Evolutionary conservation across 306 rosid genomes (phyloP).

Genomic region (Vicia villosa): DNA sequence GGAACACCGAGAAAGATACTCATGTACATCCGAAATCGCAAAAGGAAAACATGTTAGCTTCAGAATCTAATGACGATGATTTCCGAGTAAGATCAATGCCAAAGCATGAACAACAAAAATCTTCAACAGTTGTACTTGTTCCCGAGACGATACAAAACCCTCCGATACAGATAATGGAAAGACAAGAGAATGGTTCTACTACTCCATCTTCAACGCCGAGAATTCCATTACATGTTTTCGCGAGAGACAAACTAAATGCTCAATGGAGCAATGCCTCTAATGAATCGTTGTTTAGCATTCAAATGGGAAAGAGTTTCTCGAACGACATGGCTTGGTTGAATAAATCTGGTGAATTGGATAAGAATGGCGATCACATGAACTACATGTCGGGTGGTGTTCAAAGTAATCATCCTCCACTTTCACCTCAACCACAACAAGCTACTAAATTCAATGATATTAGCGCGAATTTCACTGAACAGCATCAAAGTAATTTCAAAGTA

Average conservation of each 20-base stretch:
- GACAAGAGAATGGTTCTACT: conserved; percentile 37
- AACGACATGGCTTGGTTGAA: conserved; percentile 42
- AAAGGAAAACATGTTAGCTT: neutral
- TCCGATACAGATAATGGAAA: conserved; percentile 68
- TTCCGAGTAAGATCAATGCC: conserved; percentile 42
- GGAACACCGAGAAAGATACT: neutral
- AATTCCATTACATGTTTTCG: conserved; percentile 66
- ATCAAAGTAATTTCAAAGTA: conserved; percentile 28
- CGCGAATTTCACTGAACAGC: conserved; percentile 15
- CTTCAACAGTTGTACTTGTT: neutral
- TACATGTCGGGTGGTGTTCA: neutral
- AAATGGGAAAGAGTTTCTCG: conserved; percentile 82
- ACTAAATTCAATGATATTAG: conserved; percentile 34
- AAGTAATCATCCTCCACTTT: conserved; percentile 10
- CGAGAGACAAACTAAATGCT: conserved; percentile 46
- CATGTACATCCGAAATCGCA: neutral
- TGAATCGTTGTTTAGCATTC: conserved; percentile 86
- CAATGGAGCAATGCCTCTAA: conserved; percentile 82
- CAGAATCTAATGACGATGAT: conserved; percentile 38
- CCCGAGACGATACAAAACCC: conserved; percentile 49
- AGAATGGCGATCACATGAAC: neutral
- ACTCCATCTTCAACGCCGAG: conserved; percentile 32
- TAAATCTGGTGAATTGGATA: conserved; percentile 38
- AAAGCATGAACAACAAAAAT: conserved; percentile 33
- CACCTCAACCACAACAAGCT: neutral